Evolutionary conservation across 257 asterid species (phyloP), one percentile per base, ranked within the genome.

Genomic region (Voacanga thouarsii): DNA sequence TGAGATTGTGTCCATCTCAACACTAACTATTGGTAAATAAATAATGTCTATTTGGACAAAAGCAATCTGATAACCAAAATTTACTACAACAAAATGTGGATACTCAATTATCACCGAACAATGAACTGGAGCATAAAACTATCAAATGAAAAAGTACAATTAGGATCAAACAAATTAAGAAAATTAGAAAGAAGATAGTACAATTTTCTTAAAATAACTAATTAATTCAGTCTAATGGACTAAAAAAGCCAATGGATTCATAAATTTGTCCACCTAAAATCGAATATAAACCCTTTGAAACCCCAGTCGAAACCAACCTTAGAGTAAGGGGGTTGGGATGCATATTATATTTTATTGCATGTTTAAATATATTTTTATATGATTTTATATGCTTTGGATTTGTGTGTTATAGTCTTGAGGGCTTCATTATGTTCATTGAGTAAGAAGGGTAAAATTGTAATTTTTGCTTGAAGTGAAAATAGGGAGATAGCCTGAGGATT

Each of bases 201-300:
- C 16, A 12, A 33, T 26, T 65, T 44, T 24, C 1, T 5, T 5
- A 65, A 65, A n/a, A 10, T 57, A 23, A 57, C 64, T 57, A 55
- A 55, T 55, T 2, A 7, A 7, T 16, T 24, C 18, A 57, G 28
- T 67, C 16, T 30, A 67, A 67, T 19, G 72, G 28, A 37, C 50
- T 19, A 9, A 7, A 66, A 65, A 33, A 16, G 11, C 71, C 44
- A 65, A 33, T n/a, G 21, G 51, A 6, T 47, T 26, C 67, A 77
- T 7, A 47, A 64, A 33, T 16, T 66, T 77, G 51, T 51, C 59
- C 49, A 53, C 60, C 68, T 60, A 16, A 33, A 18, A 1, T 12
- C 21, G 50, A 68, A 16, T n/a, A 77, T 15, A 53, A 51, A 55
- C 63, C 75, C n/a, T n/a, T n/a, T n/a, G n/a, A n/a, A n/a, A n/a